Evolutionary conservation across 2,329 filamentous ascomycete genomes (phyloP).

Genomic region (Cercospora sp.): DNA sequence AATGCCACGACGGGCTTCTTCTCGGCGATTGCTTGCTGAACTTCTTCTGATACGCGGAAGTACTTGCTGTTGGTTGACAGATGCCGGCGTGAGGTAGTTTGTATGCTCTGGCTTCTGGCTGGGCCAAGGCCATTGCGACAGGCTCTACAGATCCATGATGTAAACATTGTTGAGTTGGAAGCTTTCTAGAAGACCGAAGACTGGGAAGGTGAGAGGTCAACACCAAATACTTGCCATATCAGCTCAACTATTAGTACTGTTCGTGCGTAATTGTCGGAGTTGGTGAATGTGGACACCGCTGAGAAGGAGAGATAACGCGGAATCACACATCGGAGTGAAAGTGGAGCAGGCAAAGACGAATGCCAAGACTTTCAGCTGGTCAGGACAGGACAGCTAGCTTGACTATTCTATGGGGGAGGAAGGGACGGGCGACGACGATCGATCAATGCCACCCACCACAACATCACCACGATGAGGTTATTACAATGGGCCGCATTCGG

Average conservation of each 20-base stretch:
- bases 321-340: background rate
- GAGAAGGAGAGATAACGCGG: background rate
- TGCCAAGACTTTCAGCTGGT: slow-evolving; percentile 6
- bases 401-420: background rate
- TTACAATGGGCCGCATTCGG: slow-evolving; percentile 41
- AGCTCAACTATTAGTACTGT: background rate
- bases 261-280: background rate
- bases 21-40: slow-evolving; percentile 71
- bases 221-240: background rate
- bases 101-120: background rate
- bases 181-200: background rate
- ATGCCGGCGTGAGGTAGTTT: slow-evolving; percentile 1
- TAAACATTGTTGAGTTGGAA: background rate
- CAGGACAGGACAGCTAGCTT: slow-evolving; percentile 9
- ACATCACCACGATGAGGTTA: slow-evolving; percentile 35
- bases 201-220: background rate
- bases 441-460: slow-evolving; percentile 8
- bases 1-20: slow-evolving; percentile 85
- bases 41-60: slow-evolving; percentile 77
- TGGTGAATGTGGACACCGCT: background rate
- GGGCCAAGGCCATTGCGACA: slow-evolving; percentile 17
- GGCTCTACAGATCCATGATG: slow-evolving; percentile 26
- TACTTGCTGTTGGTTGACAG: slow-evolving; percentile 31
- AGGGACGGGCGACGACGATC: background rate
- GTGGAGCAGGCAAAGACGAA: background rate